These are phyloP conservation scores for Chalaropsis ovoidea DNA, from an alignment of 2,329 filamentous ascomycete genomes.

Conservation along the genomic window DNA sequence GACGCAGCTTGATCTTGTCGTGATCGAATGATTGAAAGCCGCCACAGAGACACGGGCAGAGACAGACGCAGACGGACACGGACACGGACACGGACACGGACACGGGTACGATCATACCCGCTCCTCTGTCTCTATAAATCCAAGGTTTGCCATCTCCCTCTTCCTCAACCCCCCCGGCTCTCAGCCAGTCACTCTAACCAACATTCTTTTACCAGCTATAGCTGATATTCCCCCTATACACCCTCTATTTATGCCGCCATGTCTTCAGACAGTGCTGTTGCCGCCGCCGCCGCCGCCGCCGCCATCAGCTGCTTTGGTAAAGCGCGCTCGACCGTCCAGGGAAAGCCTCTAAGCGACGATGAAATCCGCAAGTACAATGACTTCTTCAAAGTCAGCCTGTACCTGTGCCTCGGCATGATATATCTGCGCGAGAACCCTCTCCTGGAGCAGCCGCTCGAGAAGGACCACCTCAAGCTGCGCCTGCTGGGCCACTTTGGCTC, in stretches of 20 bases:
- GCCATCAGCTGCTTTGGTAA: conserved; percentile 52
- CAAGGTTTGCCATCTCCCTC: too few species aligned
- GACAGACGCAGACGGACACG: too few species aligned
- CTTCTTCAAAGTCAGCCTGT: conserved; percentile 65
- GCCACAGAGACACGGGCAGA: too few species aligned
- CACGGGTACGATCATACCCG: too few species aligned
- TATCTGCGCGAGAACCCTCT: conserved; percentile 66
- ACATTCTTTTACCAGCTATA: not conserved
- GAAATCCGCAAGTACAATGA: conserved; percentile 59
- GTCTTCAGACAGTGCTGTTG: not conserved
- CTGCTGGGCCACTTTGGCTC: conserved; percentile 71
- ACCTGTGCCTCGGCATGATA: conserved; percentile 70
- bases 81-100: too few species aligned
- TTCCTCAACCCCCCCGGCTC: too few species aligned
- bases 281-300: not conserved
- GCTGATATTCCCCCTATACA: not conserved
- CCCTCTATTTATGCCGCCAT: too few species aligned
- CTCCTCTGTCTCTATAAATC: too few species aligned
- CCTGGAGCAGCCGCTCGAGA: conserved; percentile 56
- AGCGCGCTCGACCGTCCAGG: conserved; percentile 55
- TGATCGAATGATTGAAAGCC: too few species aligned
- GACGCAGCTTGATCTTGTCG: too few species aligned
- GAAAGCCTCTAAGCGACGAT: conserved; percentile 51
- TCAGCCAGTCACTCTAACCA: not conserved
- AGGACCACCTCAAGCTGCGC: conserved; percentile 62